Percentiles rank a stretch among this genome's conserved stretches.
phyloP scores from a whole-genome alignment of 306 rosid species.

The Lablab purpureus region DNA sequence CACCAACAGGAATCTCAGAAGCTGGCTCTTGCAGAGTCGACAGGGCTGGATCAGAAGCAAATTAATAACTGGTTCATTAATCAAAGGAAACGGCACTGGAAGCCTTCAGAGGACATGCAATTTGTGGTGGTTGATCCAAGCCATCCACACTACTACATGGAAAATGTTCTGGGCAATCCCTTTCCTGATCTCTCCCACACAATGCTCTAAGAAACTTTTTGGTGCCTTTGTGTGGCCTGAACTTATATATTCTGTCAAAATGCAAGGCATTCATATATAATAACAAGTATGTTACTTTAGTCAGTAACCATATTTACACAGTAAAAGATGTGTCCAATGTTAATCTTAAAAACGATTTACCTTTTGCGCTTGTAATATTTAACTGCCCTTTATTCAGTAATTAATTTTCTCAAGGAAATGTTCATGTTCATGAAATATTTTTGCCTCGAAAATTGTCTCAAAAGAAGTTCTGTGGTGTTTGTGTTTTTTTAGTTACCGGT shows the following conservation, averaged over 20 bases:
- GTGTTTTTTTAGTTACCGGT: too few relatives aligned
- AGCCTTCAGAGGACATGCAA: conserved; percentile 93
- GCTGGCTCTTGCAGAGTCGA: conserved; percentile 78
- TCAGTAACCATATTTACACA: conserved; percentile 1
- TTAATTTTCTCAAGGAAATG: neutral
- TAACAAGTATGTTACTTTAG: neutral
- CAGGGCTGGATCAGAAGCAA: conserved; percentile 92
- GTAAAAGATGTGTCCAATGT: neutral
- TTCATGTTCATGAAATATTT: neutral
- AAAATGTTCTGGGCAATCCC: conserved; percentile 65
- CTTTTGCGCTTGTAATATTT: neutral
- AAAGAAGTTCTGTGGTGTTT: too few relatives aligned
- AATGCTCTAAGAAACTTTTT: conserved; percentile 48
- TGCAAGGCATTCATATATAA: conserved; percentile 9
- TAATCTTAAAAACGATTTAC: neutral
- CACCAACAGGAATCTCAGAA: conserved; percentile 79
- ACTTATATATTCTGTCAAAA: neutral
- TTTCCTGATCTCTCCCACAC: conserved; percentile 71
- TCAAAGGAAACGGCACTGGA: conserved; percentile 91
- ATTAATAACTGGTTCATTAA: conserved; percentile 93
- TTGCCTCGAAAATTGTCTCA: too few relatives aligned
- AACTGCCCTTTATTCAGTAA: too few relatives aligned
- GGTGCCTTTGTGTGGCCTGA: neutral
- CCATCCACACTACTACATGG: conserved; percentile 83
- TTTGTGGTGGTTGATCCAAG: conserved; percentile 85